A percentile compares a stretch with the other conserved stretches of the same genome.
Conservation (phyloP, 2,329 filamentous ascomycete genomes). For the Claviceps maximensis region DNA sequence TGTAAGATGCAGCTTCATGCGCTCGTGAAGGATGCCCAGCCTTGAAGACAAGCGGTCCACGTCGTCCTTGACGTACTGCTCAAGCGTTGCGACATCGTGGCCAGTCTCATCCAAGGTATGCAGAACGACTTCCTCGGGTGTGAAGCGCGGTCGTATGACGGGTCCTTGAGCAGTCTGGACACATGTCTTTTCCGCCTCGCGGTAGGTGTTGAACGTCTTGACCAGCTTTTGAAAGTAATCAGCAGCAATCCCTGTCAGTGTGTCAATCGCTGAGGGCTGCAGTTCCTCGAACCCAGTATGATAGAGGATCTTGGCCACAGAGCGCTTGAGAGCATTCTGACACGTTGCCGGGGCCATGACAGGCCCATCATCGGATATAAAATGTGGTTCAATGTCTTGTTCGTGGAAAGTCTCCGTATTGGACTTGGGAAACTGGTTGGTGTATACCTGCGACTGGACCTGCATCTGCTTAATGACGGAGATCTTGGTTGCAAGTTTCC, state of each 20-base stretch:
- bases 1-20: constrained; percentile 86
- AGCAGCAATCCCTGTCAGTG: constrained; percentile 75
- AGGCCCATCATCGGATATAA: constrained; percentile 76
- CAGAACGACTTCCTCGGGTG: constrained; percentile 71
- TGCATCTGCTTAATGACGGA: constrained; percentile 99
- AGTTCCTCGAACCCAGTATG: constrained; percentile 95
- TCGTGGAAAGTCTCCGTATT: constrained; percentile 82
- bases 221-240: constrained; percentile 83
- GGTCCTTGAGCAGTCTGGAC: constrained; percentile 30
- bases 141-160: constrained; percentile 52
- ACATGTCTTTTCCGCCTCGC: constrained; percentile 66
- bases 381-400: constrained; percentile 74
- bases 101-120: constrained; percentile 80
- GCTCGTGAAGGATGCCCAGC: constrained; percentile 74
- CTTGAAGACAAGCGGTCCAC: constrained; percentile 75
- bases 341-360: constrained; percentile 76
- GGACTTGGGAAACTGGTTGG: constrained; percentile 96
- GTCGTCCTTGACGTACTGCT: constrained; percentile 83
- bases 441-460: constrained; percentile 91
- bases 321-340: constrained; percentile 73
- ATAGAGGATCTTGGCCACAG: constrained; percentile 89
- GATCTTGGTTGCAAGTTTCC: constrained; percentile 92
- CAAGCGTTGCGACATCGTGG: constrained; percentile 65
- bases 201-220: constrained; percentile 67
- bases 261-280: constrained; percentile 84